Evolutionary conservation across 1,284 basidiomycete species (phyloP).

Genomic region (Microbotryum saponariae): DNA sequence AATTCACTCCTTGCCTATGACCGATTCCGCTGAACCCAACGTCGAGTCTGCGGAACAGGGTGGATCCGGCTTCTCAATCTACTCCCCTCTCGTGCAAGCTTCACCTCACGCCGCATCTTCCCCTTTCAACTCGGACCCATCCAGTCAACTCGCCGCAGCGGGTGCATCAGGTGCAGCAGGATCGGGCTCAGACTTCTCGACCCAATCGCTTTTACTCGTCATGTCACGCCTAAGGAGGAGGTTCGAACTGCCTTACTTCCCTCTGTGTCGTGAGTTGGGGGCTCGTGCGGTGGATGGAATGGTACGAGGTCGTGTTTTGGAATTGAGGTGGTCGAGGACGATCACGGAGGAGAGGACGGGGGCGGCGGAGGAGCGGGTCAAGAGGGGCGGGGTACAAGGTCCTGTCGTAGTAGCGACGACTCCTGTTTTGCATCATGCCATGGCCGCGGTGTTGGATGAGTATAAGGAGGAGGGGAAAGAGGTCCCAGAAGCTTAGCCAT

Average conservation of each 20-base stretch:
- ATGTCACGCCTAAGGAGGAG: slow-evolving; percentile 41
- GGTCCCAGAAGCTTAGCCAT: too few relatives aligned
- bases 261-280: slow-evolving; percentile 66
- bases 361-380: slow-evolving; percentile 1
- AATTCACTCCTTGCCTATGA: slow-evolving; percentile 27
- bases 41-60: not conserved
- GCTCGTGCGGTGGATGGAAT: slow-evolving; percentile 69
- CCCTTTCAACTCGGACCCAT: slow-evolving; percentile 57
- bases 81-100: slow-evolving; percentile 45
- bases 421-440: slow-evolving; percentile 68
- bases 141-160: not conserved
- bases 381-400: slow-evolving; percentile 39
- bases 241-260: slow-evolving; percentile 60
- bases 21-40: slow-evolving; percentile 2
- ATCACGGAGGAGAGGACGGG: slow-evolving; percentile 49
- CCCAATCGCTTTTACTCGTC: slow-evolving; percentile 53
- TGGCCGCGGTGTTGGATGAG: slow-evolving; percentile 66
- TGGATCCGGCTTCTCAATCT: slow-evolving; percentile 29
- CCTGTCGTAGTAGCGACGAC: slow-evolving; percentile 64
- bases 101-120: slow-evolving; percentile 62
- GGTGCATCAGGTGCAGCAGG: slow-evolving; percentile 6
- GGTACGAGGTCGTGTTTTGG: slow-evolving; percentile 63
- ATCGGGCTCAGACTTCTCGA: slow-evolving; percentile 36
- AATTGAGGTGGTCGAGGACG: slow-evolving; percentile 64
- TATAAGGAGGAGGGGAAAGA: slow-evolving; percentile 10